Evolutionary conservation across 75 land plant genomes (phyloP).

Genomic region (Cunninghamia lanceolata): DNA sequence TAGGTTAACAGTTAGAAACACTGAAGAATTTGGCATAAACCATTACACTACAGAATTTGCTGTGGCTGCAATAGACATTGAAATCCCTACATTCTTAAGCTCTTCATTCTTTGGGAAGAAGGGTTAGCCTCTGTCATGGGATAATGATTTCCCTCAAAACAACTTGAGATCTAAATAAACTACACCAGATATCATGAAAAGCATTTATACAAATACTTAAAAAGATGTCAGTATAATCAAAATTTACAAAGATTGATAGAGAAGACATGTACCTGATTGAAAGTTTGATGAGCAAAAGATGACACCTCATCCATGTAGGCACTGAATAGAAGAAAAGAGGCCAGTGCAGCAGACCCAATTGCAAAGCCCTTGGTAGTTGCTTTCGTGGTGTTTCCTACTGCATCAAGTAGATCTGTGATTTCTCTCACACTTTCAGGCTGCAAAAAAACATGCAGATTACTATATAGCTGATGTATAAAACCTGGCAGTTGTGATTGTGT

Average conservation of each 20-base stretch:
- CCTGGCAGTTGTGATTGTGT: neutral
- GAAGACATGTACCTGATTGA: constrained; percentile 58
- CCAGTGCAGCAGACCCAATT: constrained; percentile 99
- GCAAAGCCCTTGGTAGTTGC: constrained; percentile 99
- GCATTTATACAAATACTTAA: neutral
- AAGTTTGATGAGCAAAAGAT: constrained; percentile 66
- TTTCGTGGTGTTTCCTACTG: constrained; percentile 99
- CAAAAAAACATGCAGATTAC: constrained; percentile 9
- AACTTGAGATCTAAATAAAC: neutral
- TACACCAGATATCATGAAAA: neutral
- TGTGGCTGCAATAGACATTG: neutral
- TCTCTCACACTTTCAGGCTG: constrained; percentile 99
- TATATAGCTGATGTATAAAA: neutral
- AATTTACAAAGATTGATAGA: neutral
- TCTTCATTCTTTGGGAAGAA: neutral
- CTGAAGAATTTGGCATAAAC: too few relatives aligned
- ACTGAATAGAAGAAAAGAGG: constrained; percentile 99
- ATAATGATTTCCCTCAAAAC: neutral
- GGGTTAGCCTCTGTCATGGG: neutral
- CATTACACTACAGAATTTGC: neutral
- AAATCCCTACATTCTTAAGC: neutral
- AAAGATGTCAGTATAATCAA: too few relatives aligned
- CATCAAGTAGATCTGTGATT: constrained; percentile 98
- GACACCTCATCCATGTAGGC: constrained; percentile 99
- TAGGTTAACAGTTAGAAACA: too few relatives aligned